Evolutionary conservation across 2,329 filamentous ascomycete genomes (phyloP).

Genomic region (Myriosclerotinia curreyana): DNA sequence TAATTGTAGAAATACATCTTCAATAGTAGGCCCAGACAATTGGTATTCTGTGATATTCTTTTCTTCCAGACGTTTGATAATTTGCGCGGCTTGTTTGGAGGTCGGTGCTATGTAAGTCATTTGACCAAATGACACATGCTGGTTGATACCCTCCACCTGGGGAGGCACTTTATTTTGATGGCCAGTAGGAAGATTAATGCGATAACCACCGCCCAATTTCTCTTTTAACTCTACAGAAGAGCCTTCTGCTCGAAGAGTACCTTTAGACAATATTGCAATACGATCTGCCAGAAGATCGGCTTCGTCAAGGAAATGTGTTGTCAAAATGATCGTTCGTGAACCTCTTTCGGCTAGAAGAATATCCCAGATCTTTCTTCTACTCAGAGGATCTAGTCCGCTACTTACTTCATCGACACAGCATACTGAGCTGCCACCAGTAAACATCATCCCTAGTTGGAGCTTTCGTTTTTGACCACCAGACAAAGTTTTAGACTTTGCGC

Average conservation of each 20-base stretch:
- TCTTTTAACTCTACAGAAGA: slow-evolving; percentile 86
- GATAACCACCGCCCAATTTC: slow-evolving; percentile 76
- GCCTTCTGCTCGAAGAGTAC: slow-evolving; percentile 75
- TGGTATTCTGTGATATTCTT: slow-evolving; percentile 72
- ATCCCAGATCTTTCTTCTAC: slow-evolving; percentile 88
- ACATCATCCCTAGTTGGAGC: slow-evolving; percentile 90
- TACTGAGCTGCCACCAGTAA: slow-evolving; percentile 82
- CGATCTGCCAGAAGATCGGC: slow-evolving; percentile 86
- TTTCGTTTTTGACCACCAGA: slow-evolving; percentile 93
- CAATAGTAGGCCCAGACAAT: slow-evolving; percentile 84
- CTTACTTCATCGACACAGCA: slow-evolving; percentile 93
- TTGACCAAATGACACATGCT: slow-evolving; percentile 64
- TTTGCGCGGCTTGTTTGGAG: slow-evolving; percentile 66
- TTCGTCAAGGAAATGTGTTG: slow-evolving; percentile 92
- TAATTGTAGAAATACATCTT: slow-evolving; percentile 85
- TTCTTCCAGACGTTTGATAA: slow-evolving; percentile 67
- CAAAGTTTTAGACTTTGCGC: slow-evolving; percentile 70
- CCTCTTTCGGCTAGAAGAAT: slow-evolving; percentile 84
- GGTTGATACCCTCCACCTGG: slow-evolving; percentile 54
- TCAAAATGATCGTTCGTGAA: slow-evolving; percentile 76
- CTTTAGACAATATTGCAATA: slow-evolving; percentile 84
- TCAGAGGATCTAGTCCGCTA: slow-evolving; percentile 82
- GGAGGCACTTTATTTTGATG: slow-evolving; percentile 47
- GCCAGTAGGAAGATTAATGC: slow-evolving; percentile 68
- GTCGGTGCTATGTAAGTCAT: slow-evolving; percentile 69